Evolutionary conservation across 2,329 filamentous ascomycete genomes (phyloP).

Genomic region (Colletotrichum sidae): DNA sequence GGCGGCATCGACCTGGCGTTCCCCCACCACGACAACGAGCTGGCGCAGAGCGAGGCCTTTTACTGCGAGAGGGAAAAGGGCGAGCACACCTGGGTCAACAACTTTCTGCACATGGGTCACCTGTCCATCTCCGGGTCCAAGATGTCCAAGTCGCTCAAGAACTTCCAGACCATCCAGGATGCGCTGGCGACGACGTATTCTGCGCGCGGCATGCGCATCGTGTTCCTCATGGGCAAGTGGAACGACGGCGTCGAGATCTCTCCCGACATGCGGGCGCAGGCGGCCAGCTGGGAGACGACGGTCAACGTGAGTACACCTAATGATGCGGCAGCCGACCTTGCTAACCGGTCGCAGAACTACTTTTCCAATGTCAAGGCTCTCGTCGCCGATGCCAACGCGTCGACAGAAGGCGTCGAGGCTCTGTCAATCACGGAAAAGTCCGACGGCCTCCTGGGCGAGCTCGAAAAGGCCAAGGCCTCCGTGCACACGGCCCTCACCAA

Average conservation of each 20-base stretch:
- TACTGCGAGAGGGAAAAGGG: conserved; percentile 67
- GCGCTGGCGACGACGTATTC: conserved; percentile 80
- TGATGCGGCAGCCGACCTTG: background rate
- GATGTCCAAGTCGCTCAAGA: conserved; percentile 97
- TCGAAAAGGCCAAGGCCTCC: conserved; percentile 66
- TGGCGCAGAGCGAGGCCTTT: conserved; percentile 91
- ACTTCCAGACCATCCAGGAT: conserved; percentile 93
- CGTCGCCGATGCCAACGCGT: conserved; percentile 56
- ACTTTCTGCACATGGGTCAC: conserved; percentile 96
- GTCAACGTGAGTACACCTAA: conserved; percentile 65
- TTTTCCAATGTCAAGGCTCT: conserved; percentile 69
- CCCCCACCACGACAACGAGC: conserved; percentile 92
- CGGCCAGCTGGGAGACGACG: conserved; percentile 82
- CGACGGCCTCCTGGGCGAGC: conserved; percentile 49
- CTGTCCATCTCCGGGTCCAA: conserved; percentile 86
- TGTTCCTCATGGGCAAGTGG: conserved; percentile 91
- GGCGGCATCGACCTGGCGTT: conserved; percentile 93
- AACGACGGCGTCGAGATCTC: conserved; percentile 93
- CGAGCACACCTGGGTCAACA: conserved; percentile 87
- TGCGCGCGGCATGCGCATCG: conserved; percentile 81
- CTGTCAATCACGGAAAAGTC: conserved; percentile 51
- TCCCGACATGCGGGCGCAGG: conserved; percentile 80
- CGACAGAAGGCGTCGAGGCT: conserved; percentile 47
- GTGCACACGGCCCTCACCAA: conserved; percentile 74
- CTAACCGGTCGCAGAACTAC: conserved; percentile 59